Evolutionary conservation across 169 alveolate genomes (phyloP).

Genomic region (Ichthyophthirius multifiliis): DNA sequence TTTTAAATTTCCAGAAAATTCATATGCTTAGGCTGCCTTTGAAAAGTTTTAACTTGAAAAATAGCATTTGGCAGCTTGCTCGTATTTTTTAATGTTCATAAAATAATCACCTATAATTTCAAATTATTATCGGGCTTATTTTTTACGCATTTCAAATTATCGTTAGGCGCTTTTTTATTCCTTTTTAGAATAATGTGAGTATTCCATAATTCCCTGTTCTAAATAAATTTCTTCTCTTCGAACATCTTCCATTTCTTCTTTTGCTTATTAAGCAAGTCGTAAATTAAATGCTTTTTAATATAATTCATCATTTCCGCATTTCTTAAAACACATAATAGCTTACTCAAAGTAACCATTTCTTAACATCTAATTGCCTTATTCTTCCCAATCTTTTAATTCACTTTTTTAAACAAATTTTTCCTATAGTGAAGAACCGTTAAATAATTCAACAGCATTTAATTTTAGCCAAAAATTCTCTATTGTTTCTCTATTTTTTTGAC

Average conservation of each 20-base stretch:
- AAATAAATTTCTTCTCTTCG: neutral
- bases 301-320: conserved; percentile 20
- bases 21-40: conserved; percentile 12
- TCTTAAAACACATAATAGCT: conserved; percentile 59
- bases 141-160: neutral
- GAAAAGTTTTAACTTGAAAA: conserved; percentile 35
- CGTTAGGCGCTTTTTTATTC: neutral
- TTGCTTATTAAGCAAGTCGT: conserved; percentile 44
- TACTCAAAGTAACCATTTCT: conserved; percentile 50
- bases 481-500: conserved; percentile 35
- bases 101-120: conserved; percentile 41
- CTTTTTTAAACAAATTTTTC: conserved; percentile 4
- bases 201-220: neutral
- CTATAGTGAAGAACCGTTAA: too few species aligned
- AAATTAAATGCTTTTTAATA: conserved; percentile 38
- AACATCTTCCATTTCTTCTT: neutral
- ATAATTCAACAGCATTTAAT: neutral
- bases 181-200: neutral
- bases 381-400: conserved; percentile 47
- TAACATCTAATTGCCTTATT: conserved; percentile 62
- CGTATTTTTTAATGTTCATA: conserved; percentile 9
- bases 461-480: conserved; percentile 50
- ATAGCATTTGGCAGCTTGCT: conserved; percentile 60
- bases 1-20: neutral
- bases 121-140: conserved; percentile 22